phyloP scores from a whole-genome alignment of 2,329 filamentous ascomycete genomes.

The Xylariaceae sp. region DNA sequence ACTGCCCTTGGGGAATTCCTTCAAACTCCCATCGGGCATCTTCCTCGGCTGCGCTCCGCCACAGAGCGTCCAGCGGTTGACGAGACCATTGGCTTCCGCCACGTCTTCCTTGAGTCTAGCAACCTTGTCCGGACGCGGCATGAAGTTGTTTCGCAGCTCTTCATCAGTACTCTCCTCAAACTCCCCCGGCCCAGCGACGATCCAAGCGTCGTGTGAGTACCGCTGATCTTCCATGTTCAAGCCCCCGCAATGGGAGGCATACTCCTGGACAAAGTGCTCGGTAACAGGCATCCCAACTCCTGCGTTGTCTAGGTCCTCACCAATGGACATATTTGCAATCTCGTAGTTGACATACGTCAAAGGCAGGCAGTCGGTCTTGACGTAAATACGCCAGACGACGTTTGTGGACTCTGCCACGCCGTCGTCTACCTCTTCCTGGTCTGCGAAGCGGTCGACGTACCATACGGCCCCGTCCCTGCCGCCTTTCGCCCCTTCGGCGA shows the following conservation, averaged over 20 bases:
- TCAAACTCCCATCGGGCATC: conserved; percentile 17
- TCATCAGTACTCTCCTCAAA: conserved; percentile 21
- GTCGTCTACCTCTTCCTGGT: conserved; percentile 15
- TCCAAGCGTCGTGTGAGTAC: not conserved
- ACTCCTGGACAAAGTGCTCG: conserved; percentile 14
- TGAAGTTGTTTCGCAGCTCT: not conserved
- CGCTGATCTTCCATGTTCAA: conserved; percentile 14
- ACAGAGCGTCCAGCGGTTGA: not conserved
- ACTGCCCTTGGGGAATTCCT: conserved; percentile 21
- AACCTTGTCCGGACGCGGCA: not conserved
- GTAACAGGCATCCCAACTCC: conserved; percentile 17
- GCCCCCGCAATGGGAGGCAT: conserved; percentile 5
- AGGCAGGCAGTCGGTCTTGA: conserved; percentile 20
- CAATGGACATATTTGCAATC: conserved; percentile 20
- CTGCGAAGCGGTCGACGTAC: conserved; percentile 21
- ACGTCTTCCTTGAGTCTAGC: not conserved
- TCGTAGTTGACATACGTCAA: conserved; percentile 22
- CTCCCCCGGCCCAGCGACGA: conserved; percentile 21
- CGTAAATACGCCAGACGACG: conserved; percentile 23
- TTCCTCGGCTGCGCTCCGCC: conserved; percentile 1
- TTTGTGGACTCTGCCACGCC: conserved; percentile 14
- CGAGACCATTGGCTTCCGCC: not conserved
- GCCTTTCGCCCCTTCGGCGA: conserved; percentile 15
- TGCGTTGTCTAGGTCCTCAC: conserved; percentile 20
- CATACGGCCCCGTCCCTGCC: conserved; percentile 16